Conservation (phyloP, 2,329 filamentous ascomycete genomes). For the Calonectria leucothoes region DNA sequence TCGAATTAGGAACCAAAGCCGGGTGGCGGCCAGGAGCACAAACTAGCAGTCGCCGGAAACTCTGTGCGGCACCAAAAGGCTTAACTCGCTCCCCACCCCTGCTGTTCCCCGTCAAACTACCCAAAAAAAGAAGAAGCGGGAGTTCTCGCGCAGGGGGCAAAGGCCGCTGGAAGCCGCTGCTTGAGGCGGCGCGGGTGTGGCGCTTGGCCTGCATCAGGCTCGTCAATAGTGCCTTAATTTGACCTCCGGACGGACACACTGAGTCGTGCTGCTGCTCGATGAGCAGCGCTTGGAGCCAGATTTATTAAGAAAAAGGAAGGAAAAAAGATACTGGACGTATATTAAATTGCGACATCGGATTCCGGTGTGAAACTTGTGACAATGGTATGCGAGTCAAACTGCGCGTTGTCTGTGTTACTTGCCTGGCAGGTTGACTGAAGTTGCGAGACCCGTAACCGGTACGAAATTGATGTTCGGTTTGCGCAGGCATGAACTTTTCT, state of each 20-base stretch:
- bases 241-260: neutral
- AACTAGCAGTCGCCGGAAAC: neutral
- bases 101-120: neutral
- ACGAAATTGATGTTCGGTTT: neutral
- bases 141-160: neutral
- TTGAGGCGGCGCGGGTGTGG: slow-evolving; percentile 1
- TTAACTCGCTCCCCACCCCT: neutral
- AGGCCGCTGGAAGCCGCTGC: slow-evolving; percentile 6
- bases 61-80: neutral
- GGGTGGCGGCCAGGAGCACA: neutral
- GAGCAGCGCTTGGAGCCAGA: neutral
- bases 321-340: neutral
- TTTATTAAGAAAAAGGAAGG: neutral
- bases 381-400: neutral
- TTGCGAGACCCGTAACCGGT: no score
- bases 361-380: neutral
- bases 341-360: neutral
- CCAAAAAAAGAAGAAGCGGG: neutral
- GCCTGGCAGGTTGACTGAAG: neutral
- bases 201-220: neutral
- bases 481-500: neutral
- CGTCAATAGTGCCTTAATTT: slow-evolving; percentile 9
- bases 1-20: neutral
- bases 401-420: neutral
- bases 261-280: neutral